Evolutionary conservation across 352 stramenopile genomes (phyloP), one percentile per base, ranked within the genome.

Genomic region (Phytophthora cactorum): DNA sequence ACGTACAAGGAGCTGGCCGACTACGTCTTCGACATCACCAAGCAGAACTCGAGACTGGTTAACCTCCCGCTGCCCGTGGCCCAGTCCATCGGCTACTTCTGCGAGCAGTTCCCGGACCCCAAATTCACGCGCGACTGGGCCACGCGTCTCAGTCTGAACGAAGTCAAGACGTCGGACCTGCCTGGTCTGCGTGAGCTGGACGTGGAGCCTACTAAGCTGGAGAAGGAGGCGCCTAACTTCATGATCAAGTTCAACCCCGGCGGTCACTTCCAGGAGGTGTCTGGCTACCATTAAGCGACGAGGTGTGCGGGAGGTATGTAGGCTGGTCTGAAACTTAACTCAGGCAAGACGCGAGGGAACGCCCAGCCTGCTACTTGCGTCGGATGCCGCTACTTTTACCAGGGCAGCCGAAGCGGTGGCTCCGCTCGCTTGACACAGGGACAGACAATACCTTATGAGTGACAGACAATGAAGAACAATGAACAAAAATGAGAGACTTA

Each of bases 1-100:
- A 96, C 96, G 55, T 94, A 98, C 78, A 97, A 97, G 68, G 96
- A 99, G 75, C 71, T 99, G n/a, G 96, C 90, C 15, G 92, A 98
- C 65, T 99, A 98, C 76, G 91, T 99, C 39, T 97, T 98, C 63
- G 95, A 99, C 59, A 77, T 86, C 58, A 97, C 86, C 54, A 91
- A 93, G 73, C 73, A 77, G 58, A 79, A 92, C 47, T 74, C 88
- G 47, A 86, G 70, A 52, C 63, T 96, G 38, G 72, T 97, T 65
- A 95, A 97, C 75, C 64, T 97, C 65, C 89, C 90, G 55, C 66
- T 94, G 45, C 80, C 81, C 12, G 66, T 92, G 49, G 90, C 89
- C 4, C 75, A 93, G 74, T 60, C 88, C 55, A 82, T 96, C 47
- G 90, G 90, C 66, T 88, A 88, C 65, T 71, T 94, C 59, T 86